Evolutionary conservation across 139 green algal species (phyloP).

Genomic region (Asterochloris erici): DNA sequence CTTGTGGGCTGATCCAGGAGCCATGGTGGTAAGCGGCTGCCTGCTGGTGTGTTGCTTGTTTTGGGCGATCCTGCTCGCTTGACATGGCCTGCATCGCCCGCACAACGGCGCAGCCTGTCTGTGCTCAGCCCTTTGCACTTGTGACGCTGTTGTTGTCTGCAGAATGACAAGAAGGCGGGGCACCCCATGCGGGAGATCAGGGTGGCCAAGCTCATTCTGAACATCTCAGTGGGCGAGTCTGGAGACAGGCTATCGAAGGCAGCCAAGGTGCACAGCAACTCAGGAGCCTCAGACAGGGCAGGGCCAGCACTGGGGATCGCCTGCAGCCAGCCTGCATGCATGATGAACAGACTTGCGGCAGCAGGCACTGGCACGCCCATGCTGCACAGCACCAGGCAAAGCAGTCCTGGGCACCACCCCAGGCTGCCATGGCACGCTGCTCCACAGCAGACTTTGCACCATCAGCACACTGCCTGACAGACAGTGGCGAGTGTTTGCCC

Average conservation of each 20-base stretch:
- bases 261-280: conserved; percentile 76
- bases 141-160: background rate
- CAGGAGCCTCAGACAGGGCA: too few relatives aligned
- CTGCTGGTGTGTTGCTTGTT: background rate
- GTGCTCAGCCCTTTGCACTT: background rate
- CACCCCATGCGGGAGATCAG: conserved; percentile 98
- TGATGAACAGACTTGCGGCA: background rate
- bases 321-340: too few relatives aligned
- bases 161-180: conserved; percentile 70
- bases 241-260: conserved; percentile 98
- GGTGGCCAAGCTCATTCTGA: conserved; percentile 97
- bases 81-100: background rate
- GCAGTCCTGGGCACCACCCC: too few relatives aligned
- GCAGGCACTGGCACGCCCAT: background rate
- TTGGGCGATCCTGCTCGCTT: too few relatives aligned
- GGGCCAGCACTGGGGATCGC: too few relatives aligned
- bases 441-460: too few relatives aligned
- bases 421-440: too few relatives aligned
- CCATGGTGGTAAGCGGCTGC: too few relatives aligned
- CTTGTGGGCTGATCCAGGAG: too few relatives aligned
- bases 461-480: too few relatives aligned
- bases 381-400: background rate
- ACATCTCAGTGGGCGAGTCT: conserved; percentile 97
- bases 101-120: background rate
- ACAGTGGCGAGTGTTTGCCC: too few relatives aligned